A percentile compares a stretch with the other conserved stretches of the same genome.
These are phyloP conservation scores for Lecanoromycetidae sp. DNA, from an alignment of 2,329 filamentous ascomycete genomes.

Conservation along the genomic window DNA sequence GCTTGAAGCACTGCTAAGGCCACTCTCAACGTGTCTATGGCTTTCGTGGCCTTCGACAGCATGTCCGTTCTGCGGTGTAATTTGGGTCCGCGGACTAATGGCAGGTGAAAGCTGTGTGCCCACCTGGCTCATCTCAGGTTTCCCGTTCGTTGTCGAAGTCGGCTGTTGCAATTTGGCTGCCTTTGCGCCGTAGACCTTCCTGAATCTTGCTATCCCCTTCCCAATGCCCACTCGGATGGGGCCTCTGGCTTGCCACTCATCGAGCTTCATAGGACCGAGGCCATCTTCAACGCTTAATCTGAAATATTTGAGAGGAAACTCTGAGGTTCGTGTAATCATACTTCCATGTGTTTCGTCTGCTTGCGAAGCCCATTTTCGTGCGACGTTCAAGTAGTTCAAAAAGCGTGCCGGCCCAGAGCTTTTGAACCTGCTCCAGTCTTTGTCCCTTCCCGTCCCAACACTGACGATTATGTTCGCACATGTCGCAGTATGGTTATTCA, in stretches of 20 bases:
- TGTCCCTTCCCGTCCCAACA: slow-evolving; percentile 12
- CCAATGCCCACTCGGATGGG: slow-evolving; percentile 2
- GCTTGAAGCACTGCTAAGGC: background rate
- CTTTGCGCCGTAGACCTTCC: background rate
- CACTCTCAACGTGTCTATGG: no score
- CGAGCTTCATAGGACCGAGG: slow-evolving; percentile 12
- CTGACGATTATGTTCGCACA: slow-evolving; percentile 8
- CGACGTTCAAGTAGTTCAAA: slow-evolving; percentile 5
- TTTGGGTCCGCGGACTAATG: no score
- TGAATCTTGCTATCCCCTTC: slow-evolving; percentile 1
- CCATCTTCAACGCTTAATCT: slow-evolving; percentile 13
- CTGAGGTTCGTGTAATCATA: background rate
- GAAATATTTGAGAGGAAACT: slow-evolving; percentile 3
- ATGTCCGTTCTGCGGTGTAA: background rate
- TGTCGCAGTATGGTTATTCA: slow-evolving; percentile 11
- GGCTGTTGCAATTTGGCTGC: background rate
- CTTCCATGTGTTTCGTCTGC: slow-evolving; percentile 5
- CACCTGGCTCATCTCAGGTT: background rate
- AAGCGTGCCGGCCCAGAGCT: background rate
- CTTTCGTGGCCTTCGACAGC: no score
- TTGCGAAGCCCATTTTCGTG: slow-evolving; percentile 8
- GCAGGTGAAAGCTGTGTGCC: background rate
- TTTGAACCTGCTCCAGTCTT: background rate
- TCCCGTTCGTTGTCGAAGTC: no score
- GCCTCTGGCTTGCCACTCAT: slow-evolving; percentile 12